Percentiles rank a stretch among this genome's conserved stretches.
These are phyloP conservation scores for Rhodotorula diobovata DNA, from an alignment of 768 basidiomycete species.

Conservation along the genomic window DNA sequence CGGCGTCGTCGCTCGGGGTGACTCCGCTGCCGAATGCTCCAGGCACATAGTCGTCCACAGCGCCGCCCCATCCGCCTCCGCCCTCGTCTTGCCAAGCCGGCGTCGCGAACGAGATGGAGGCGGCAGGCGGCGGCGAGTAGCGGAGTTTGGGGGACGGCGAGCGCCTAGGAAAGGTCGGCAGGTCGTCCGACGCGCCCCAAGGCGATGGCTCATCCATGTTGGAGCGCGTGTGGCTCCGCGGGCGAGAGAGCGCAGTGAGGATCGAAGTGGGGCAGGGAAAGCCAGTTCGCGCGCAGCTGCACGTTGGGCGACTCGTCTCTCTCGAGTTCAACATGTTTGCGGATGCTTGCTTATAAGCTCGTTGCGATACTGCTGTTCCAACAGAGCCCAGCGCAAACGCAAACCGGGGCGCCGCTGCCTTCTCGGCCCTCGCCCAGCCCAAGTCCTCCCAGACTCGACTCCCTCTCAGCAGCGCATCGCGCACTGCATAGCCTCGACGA, in stretches of 20 bases:
- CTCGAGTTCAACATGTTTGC: no score
- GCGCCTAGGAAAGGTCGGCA: neutral
- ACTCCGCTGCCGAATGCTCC: neutral
- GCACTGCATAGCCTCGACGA: constrained; percentile 19
- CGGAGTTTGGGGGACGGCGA: neutral
- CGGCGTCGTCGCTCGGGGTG: neutral
- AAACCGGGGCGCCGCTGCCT: no score
- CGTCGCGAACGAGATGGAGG: neutral
- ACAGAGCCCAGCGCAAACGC: no score
- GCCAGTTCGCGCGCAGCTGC: no score
- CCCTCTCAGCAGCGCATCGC: neutral
- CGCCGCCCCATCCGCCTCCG: constrained; percentile 14
- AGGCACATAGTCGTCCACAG: constrained; percentile 4
- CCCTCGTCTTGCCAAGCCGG: constrained; percentile 9
- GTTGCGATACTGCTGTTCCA: no score
- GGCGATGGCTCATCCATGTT: constrained; percentile 15
- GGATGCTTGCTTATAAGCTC: no score
- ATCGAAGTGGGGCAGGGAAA: no score
- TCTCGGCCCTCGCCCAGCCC: no score
- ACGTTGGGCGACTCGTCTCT: no score
- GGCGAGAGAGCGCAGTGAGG: neutral
- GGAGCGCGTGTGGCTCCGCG: neutral
- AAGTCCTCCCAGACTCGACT: neutral
- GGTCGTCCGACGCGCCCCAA: constrained; percentile 19
- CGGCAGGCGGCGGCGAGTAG: neutral